Evolutionary conservation across 306 rosid genomes (phyloP).

Genomic region (Vicia sativa): DNA sequence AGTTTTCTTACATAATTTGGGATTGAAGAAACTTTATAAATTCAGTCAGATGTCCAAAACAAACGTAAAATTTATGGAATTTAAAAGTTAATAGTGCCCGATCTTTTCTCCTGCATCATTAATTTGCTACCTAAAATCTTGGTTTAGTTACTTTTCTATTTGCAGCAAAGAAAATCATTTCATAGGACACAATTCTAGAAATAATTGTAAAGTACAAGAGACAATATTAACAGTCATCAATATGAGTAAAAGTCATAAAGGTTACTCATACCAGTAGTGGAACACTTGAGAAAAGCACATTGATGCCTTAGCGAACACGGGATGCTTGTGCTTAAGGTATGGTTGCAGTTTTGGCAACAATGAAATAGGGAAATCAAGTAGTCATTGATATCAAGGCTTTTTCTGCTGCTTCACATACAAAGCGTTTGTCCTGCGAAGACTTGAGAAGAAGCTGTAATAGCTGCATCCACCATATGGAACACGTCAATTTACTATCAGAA

Average conservation of each 20-base stretch:
- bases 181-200: not conserved
- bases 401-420: constrained; percentile 97
- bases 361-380: constrained; percentile 66
- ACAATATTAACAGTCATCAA: constrained; percentile 31
- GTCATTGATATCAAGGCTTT: constrained; percentile 89
- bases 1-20: constrained; percentile 4
- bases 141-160: constrained; percentile 11
- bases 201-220: not conserved
- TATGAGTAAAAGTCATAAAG: constrained; percentile 17
- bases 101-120: constrained; percentile 23
- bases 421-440: constrained; percentile 96
- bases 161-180: not conserved
- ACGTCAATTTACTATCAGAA: constrained; percentile 12
- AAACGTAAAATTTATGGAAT: constrained; percentile 6
- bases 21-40: constrained; percentile 20
- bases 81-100: constrained; percentile 3
- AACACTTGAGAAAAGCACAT: constrained; percentile 87
- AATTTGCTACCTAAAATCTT: constrained; percentile 17
- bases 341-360: constrained; percentile 91
- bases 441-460: constrained; percentile 95
- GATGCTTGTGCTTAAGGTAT: constrained; percentile 79
- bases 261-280: constrained; percentile 71
- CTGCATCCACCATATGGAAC: constrained; percentile 53
- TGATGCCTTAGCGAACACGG: constrained; percentile 92
- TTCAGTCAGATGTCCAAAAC: constrained; percentile 31